These are phyloP conservation scores for Neurospora sp. DNA, from an alignment of 495 filamentous ascomycete species.

Conservation along the genomic window DNA sequence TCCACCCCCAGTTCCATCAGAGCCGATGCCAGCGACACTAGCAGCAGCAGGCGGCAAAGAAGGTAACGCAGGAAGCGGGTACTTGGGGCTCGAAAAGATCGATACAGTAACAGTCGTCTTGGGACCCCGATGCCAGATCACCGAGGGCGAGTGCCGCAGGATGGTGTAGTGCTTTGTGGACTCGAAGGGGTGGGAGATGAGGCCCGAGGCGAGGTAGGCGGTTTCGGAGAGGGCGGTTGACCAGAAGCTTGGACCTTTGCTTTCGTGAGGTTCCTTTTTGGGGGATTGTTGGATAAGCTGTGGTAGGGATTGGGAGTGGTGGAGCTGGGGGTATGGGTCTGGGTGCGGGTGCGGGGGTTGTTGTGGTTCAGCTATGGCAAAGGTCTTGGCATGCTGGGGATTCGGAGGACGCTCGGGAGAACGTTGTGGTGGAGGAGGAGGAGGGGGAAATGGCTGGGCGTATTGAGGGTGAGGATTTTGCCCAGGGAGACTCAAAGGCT, in stretches of 20 bases:
- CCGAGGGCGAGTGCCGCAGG: constrained; percentile 50
- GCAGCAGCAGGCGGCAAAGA: neutral
- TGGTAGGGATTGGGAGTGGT: neutral
- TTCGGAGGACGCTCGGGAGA: neutral
- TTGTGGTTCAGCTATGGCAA: neutral
- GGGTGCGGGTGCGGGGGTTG: neutral
- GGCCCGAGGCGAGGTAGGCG: constrained; percentile 51
- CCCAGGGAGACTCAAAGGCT: neutral
- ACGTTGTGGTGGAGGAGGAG: neutral
- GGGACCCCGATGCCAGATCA: constrained; percentile 55
- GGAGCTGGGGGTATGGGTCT: neutral
- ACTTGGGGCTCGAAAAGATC: constrained; percentile 44
- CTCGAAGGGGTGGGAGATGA: constrained; percentile 51
- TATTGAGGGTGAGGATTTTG: neutral
- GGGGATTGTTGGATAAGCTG: neutral
- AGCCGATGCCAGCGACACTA: neutral
- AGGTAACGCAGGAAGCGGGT: constrained; percentile 39
- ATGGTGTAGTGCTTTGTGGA: constrained; percentile 58
- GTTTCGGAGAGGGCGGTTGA: constrained; percentile 44
- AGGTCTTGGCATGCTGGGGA: neutral
- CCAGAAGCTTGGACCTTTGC: constrained; percentile 18
- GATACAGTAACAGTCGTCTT: constrained; percentile 52
- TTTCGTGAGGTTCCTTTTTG: neutral
- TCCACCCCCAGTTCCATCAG: neutral
- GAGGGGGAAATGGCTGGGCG: neutral